Percentiles rank a stretch among this genome's conserved stretches.
phyloP scores from a whole-genome alignment of 2,329 filamentous ascomycete species.

The Colletotrichum falcatum region DNA sequence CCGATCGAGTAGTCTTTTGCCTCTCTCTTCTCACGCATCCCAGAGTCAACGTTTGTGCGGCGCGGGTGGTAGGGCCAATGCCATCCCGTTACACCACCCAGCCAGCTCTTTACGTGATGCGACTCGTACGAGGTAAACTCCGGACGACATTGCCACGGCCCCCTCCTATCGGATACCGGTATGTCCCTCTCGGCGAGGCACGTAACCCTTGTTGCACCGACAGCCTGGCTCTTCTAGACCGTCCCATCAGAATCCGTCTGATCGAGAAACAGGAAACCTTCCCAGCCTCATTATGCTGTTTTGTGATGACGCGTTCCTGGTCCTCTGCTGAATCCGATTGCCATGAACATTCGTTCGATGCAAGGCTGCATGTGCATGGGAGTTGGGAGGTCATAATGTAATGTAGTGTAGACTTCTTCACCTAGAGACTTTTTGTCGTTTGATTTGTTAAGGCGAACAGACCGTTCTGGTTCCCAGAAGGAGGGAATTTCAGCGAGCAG shows the following conservation, averaged over 20 bases:
- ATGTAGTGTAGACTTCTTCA: too few relatives aligned
- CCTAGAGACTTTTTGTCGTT: background rate
- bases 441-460: background rate
- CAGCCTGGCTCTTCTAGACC: slow-evolving; percentile 18
- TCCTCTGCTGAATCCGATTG: background rate
- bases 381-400: too few relatives aligned
- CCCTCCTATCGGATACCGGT: slow-evolving; percentile 11
- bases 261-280: background rate
- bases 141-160: slow-evolving; percentile 17
- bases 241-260: slow-evolving; percentile 7
- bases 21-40: background rate
- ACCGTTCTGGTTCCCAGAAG: background rate
- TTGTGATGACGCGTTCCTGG: slow-evolving; percentile 20
- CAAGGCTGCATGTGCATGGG: too few relatives aligned
- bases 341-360: slow-evolving; percentile 12
- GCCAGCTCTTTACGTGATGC: slow-evolving; percentile 11
- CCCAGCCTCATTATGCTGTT: background rate
- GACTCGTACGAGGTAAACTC: slow-evolving; percentile 17
- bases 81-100: background rate
- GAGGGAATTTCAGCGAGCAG: background rate
- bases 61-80: slow-evolving; percentile 1
- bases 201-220: slow-evolving; percentile 21
- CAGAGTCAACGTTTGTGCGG: background rate
- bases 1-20: slow-evolving; percentile 12
- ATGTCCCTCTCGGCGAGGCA: slow-evolving; percentile 28